A percentile compares a stretch with the other conserved stretches of the same genome.
Conservation (phyloP, 2,329 filamentous ascomycete species). For the Talaromyces albobiverticillius region DNA sequence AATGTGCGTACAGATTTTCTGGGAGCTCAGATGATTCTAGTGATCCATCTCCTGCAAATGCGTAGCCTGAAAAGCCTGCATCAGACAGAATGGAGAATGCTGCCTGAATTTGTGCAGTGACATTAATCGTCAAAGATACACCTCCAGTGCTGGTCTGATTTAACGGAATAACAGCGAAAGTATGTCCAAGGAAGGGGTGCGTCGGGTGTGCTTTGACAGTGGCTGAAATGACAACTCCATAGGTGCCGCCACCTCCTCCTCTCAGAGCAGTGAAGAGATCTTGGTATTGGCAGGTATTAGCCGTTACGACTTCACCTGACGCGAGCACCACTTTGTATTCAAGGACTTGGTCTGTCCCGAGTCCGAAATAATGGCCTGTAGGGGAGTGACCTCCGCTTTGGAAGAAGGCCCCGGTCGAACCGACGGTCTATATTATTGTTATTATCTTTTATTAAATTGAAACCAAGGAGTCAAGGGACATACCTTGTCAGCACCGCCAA, state of each 20-base stretch:
- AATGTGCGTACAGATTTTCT: not conserved
- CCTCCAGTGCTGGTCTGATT: constrained; percentile 35
- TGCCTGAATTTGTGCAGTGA: constrained; percentile 49
- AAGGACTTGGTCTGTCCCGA: constrained; percentile 59
- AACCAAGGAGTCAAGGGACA: not conserved
- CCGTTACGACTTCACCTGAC: constrained; percentile 50
- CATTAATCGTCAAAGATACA: constrained; percentile 62
- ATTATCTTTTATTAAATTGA: not conserved
- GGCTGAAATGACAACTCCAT: constrained; percentile 37
- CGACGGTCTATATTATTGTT: constrained; percentile 49
- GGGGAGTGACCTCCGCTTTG: constrained; percentile 60
- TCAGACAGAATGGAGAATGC: constrained; percentile 43
- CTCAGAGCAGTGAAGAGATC: constrained; percentile 52
- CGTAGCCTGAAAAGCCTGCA: constrained; percentile 23
- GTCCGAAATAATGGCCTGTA: constrained; percentile 51
- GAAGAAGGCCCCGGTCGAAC: constrained; percentile 58
- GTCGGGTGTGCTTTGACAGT: constrained; percentile 57
- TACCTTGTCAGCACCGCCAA: constrained; percentile 47
- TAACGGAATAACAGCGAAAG: constrained; percentile 42
- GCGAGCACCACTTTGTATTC: constrained; percentile 57
- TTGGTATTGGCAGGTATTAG: constrained; percentile 14
- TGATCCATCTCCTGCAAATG: not conserved
- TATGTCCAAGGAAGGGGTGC: constrained; percentile 56
- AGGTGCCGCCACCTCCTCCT: constrained; percentile 53
- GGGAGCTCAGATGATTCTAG: not conserved